Evolutionary conservation across 2,329 filamentous ascomycete genomes (phyloP).

Genomic region (Stenocarpella maydis): DNA sequence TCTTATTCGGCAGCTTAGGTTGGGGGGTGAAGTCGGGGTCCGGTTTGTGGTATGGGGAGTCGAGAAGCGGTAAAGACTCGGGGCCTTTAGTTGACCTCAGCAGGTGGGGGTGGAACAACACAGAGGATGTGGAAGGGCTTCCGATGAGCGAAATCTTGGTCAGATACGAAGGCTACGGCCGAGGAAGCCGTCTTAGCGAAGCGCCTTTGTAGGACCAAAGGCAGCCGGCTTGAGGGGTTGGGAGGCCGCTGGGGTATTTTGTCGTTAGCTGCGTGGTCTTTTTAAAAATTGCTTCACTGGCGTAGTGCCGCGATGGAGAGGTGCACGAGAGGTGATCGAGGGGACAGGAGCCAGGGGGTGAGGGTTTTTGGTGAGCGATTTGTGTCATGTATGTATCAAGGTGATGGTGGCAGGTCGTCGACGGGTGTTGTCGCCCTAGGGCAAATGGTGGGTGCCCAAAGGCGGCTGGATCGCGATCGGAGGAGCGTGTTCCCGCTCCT

Average conservation of each 20-base stretch:
- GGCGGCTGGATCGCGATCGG: constrained; percentile 7
- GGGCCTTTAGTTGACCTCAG: constrained; percentile 56
- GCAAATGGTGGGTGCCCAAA: constrained; percentile 12
- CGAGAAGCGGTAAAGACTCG: constrained; percentile 59
- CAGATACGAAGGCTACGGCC: constrained; percentile 69
- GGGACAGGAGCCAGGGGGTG: background rate
- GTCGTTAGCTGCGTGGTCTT: constrained; percentile 2
- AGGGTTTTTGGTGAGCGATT: background rate
- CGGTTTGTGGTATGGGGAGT: constrained; percentile 54
- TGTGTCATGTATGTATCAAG: background rate
- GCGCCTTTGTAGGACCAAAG: constrained; percentile 76
- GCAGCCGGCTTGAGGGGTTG: constrained; percentile 48
- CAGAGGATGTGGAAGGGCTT: constrained; percentile 73
- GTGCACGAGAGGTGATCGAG: background rate
- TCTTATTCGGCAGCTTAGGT: constrained; percentile 99
- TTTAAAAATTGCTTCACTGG: constrained; percentile 4
- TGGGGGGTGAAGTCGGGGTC: constrained; percentile 65
- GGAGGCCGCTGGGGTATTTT: constrained; percentile 21
- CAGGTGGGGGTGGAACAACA: constrained; percentile 65
- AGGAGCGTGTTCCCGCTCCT: constrained; percentile 10
- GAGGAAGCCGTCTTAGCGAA: constrained; percentile 66
- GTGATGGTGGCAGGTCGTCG: constrained; percentile 1
- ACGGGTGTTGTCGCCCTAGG: background rate
- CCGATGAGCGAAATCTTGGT: constrained; percentile 75
- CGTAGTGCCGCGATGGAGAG: constrained; percentile 1